Conservation (phyloP, 2,329 filamentous ascomycete genomes). For the Nigrospora osmanthi region DNA sequence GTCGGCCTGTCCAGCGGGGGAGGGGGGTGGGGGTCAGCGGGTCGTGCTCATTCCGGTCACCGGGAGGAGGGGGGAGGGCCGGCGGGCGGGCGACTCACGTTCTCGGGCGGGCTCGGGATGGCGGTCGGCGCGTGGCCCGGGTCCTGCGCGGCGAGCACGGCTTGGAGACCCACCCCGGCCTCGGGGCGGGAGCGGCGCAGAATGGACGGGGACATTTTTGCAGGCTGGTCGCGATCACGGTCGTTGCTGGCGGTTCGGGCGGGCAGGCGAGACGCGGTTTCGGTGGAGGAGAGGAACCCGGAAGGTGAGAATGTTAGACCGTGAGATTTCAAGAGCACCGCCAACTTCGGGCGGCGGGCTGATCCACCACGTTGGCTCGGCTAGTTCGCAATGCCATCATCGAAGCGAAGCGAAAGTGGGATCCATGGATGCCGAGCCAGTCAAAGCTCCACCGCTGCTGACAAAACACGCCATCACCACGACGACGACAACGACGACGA, state of each 20-base stretch:
- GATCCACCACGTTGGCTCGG: too few relatives aligned
- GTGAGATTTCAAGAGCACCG: too few relatives aligned
- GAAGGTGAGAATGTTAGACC: too few relatives aligned
- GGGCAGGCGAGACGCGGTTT: too few relatives aligned
- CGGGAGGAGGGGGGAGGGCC: not conserved
- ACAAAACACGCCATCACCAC: too few relatives aligned
- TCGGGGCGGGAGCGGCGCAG: slow-evolving; percentile 11
- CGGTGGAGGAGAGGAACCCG: too few relatives aligned
- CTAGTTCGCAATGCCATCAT: too few relatives aligned
- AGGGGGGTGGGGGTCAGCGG: not conserved
- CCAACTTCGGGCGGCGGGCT: too few relatives aligned
- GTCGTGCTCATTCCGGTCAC: not conserved
- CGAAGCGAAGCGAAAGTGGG: too few relatives aligned
- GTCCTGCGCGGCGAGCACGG: slow-evolving; percentile 9
- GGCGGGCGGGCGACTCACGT: slow-evolving; percentile 7
- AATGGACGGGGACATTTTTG: slow-evolving; percentile 9
- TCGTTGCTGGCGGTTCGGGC: not conserved
- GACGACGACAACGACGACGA: too few relatives aligned
- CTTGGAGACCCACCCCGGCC: slow-evolving; percentile 12
- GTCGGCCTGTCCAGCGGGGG: slow-evolving; percentile 12
- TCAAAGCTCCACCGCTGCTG: too few relatives aligned
- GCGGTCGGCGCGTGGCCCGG: not conserved
- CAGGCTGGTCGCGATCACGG: not conserved
- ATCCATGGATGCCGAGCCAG: too few relatives aligned
- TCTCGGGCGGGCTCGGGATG: slow-evolving; percentile 12